phyloP scores from a whole-genome alignment of 306 rosid species.

The Vachellia pachyceras region DNA sequence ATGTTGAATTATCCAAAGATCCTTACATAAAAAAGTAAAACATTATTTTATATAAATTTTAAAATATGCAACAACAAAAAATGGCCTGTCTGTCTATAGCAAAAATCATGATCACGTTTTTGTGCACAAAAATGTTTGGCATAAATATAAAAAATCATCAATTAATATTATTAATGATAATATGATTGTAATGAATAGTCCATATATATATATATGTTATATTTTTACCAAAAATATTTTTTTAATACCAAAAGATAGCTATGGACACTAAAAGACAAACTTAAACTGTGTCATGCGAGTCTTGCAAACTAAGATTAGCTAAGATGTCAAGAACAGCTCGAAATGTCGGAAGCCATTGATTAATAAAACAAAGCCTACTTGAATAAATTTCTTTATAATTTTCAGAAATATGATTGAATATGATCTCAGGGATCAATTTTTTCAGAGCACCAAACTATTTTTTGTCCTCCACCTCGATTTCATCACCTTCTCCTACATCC shows the following conservation, averaged over 20 bases:
- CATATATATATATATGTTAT: background rate
- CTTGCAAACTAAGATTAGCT: background rate
- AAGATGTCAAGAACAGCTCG: background rate
- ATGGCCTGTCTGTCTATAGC: background rate
- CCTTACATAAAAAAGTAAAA: background rate
- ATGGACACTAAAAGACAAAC: background rate
- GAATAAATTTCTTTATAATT: background rate
- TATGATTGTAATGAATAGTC: background rate
- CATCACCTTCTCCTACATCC: background rate
- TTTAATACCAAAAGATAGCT: background rate
- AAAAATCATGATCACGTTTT: background rate
- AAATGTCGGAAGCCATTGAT: background rate
- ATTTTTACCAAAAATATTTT: background rate
- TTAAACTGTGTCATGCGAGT: background rate
- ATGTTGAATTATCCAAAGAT: background rate
- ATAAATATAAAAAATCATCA: background rate
- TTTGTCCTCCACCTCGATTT: background rate
- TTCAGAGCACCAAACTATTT: background rate
- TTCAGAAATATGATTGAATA: no score
- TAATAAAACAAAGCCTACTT: no score
- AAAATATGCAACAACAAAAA: background rate
- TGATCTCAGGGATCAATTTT: background rate
- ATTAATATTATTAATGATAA: background rate
- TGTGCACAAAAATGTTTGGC: background rate
- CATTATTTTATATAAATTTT: background rate